Evolutionary conservation across 2,329 filamentous ascomycete genomes (phyloP).

Genomic region (Arthroderma sp.): DNA sequence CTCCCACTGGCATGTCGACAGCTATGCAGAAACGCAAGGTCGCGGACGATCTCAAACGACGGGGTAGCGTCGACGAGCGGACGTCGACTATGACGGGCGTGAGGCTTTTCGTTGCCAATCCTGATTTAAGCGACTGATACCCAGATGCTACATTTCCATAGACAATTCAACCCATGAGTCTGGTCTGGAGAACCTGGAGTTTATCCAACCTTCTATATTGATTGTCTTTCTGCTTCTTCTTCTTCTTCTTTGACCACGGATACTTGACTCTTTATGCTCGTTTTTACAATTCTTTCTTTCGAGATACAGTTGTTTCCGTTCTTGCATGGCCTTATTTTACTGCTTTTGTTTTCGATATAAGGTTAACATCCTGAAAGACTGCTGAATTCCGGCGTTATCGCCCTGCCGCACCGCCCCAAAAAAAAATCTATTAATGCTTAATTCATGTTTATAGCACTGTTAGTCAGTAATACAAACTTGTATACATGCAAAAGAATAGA

Average conservation of each 20-base stretch:
- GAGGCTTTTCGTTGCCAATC: constrained; percentile 38
- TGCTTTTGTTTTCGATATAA: background rate
- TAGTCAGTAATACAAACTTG: background rate
- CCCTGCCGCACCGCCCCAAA: background rate
- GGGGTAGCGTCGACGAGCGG: constrained; percentile 39
- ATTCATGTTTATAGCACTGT: background rate
- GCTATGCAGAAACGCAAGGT: constrained; percentile 31
- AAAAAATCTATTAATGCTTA: background rate
- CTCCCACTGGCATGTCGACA: constrained; percentile 30
- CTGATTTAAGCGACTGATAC: constrained; percentile 33
- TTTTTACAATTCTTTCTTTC: background rate
- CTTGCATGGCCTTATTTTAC: background rate
- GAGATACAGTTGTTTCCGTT: background rate
- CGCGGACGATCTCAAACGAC: constrained; percentile 34
- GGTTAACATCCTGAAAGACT: background rate
- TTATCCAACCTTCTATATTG: background rate
- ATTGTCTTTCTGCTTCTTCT: background rate
- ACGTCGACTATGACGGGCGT: constrained; percentile 37
- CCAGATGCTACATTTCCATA: background rate
- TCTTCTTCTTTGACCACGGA: background rate
- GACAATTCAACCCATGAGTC: background rate
- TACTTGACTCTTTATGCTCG: background rate
- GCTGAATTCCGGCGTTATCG: background rate
- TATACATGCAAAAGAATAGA: background rate
- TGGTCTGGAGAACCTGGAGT: background rate